phyloP scores from a whole-genome alignment of 2,329 filamentous ascomycete species.

The Trichoderma sp. region DNA sequence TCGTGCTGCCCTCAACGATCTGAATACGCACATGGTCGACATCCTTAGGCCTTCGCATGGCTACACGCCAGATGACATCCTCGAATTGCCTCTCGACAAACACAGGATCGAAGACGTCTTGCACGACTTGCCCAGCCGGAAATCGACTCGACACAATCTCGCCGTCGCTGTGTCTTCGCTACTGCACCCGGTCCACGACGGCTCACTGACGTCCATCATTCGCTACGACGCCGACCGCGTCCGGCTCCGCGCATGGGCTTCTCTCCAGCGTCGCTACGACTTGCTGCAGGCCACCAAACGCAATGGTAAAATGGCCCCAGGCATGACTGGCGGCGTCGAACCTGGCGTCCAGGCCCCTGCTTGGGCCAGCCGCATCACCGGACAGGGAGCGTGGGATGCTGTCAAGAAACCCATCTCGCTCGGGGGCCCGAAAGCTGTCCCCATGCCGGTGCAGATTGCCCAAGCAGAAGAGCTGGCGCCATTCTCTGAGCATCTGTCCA shows the following conservation, averaged over 20 bases:
- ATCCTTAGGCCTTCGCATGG: conserved; percentile 37
- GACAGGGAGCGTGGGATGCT: conserved; percentile 41
- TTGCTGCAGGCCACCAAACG: conserved; percentile 37
- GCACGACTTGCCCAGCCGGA: conserved; percentile 40
- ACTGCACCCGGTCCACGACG: conserved; percentile 39
- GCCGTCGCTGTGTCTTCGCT: conserved; percentile 38
- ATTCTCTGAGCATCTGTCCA: conserved; percentile 38
- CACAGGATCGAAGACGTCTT: conserved; percentile 37
- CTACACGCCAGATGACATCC: conserved; percentile 41
- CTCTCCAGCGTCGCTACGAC: conserved; percentile 41
- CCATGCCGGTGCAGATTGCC: conserved; percentile 40
- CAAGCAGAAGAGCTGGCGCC: conserved; percentile 38
- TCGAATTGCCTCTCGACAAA: conserved; percentile 37
- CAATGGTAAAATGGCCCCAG: conserved; percentile 35
- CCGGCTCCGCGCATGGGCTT: conserved; percentile 40
- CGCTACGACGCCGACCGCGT: conserved; percentile 43
- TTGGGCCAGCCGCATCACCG: conserved; percentile 39
- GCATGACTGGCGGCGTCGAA: conserved; percentile 36
- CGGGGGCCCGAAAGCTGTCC: conserved; percentile 36
- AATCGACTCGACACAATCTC: conserved; percentile 36
- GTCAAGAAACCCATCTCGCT: conserved; percentile 37
- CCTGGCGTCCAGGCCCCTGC: conserved; percentile 38
- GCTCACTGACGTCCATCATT: conserved; percentile 42
- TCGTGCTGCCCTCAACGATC: conserved; percentile 34
- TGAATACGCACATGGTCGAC: conserved; percentile 32